Evolutionary conservation across 2,329 filamentous ascomycete species (phyloP).

Genomic region (Fusarium temperatum): DNA sequence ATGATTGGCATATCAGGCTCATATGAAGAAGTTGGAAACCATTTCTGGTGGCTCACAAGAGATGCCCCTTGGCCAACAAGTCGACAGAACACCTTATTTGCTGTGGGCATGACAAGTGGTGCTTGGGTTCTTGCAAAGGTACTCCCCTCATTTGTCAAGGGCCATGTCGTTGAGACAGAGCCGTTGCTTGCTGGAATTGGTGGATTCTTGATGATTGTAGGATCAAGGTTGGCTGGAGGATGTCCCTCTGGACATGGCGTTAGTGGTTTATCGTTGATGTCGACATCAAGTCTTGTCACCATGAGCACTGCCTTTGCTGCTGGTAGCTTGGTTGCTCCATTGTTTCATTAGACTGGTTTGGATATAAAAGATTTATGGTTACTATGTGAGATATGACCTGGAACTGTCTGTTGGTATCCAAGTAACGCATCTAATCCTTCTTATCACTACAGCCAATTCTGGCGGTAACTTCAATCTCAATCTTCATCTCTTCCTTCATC

Average conservation of each 20-base stretch:
- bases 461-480: conserved; percentile 56
- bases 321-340: conserved; percentile 49
- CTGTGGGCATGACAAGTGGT: conserved; percentile 59
- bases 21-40: conserved; percentile 68
- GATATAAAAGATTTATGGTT: neutral
- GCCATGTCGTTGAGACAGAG: conserved; percentile 44
- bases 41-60: conserved; percentile 57
- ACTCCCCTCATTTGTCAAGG: conserved; percentile 44
- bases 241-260: conserved; percentile 77
- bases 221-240: conserved; percentile 69
- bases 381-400: neutral
- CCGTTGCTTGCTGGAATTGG: conserved; percentile 58
- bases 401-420: neutral
- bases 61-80: conserved; percentile 47
- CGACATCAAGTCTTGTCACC: conserved; percentile 68
- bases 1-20: conserved; percentile 69
- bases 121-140: conserved; percentile 51
- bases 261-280: conserved; percentile 71
- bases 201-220: conserved; percentile 66
- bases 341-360: conserved; percentile 36
- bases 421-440: neutral
- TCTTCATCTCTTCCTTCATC: conserved; percentile 60
- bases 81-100: conserved; percentile 60
- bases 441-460: conserved; percentile 41
- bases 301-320: conserved; percentile 66